Evolutionary conservation across 768 basidiomycete genomes (phyloP), one percentile per base, ranked within the genome.

Genomic region (Punctularia strigosozonata): DNA sequence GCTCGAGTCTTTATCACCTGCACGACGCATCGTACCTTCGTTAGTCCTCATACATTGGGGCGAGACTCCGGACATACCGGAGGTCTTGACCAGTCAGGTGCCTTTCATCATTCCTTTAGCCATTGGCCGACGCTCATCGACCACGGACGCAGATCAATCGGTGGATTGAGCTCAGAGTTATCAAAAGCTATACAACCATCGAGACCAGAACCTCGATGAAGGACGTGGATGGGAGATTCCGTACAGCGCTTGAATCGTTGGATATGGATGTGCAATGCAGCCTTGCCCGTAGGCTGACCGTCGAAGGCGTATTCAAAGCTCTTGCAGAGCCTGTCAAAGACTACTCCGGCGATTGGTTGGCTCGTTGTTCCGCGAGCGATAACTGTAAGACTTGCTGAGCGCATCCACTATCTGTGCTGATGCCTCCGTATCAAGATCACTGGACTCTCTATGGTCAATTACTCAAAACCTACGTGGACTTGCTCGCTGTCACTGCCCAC

Each of bases 31-130:
- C 46, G 51, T 69, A 14, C 80, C 83, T 12, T 71, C 74, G 2
- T 54, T 86, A 2, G 40, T 86, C 14, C 56, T 78, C 4, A 57
- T 87, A 35, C 65, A 63, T 17, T 87, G 83, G 81, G 61, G 54
- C 19, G 63, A 62, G 22, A 51, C 59, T n/a, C 46, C 59, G 3
- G 54, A 57, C 7, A 48, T 59, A 10, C 50, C 59, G 0, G 45
- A 62, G 22, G 81, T 85, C 52, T 68, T 83, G 34, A 50, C 60
- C 25, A 64, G 67, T 26, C 79, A 81, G 80, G 82, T 82, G 36
- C 1, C 65, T 56, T 38, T 31, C 32, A 19, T 15, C 10, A 34
- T 25, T n/a, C 30, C 23, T 5, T 18, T 33, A 6, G 38, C 7
- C 13, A 24, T 26, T 28, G 17, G 31, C 25, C 34, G 15, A 25